These are phyloP conservation scores for Nicotiana tomentosiformis DNA, from an alignment of 257 asterid species.

Conservation along the genomic window DNA sequence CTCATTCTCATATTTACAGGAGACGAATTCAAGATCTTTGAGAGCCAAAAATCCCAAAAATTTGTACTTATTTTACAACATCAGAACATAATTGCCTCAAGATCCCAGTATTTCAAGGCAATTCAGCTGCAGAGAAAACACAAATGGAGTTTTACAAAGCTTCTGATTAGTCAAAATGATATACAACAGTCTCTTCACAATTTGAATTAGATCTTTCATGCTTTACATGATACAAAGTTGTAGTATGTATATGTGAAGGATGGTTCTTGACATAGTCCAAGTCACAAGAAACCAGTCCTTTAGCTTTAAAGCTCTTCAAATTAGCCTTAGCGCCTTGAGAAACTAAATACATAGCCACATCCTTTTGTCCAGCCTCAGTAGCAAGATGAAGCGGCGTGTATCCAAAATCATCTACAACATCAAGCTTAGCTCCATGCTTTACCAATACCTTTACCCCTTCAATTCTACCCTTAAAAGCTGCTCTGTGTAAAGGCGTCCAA, in stretches of 20 bases:
- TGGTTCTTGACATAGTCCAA: slow-evolving; percentile 34
- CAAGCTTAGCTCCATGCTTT: slow-evolving; percentile 52
- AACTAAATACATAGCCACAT: slow-evolving; percentile 53
- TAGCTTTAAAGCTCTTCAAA: slow-evolving; percentile 43
- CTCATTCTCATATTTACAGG: neutral
- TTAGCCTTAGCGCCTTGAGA: slow-evolving; percentile 64
- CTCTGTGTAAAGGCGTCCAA: slow-evolving; percentile 76
- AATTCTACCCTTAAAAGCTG: slow-evolving; percentile 56
- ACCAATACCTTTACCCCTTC: slow-evolving; percentile 53
- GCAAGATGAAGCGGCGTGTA: slow-evolving; percentile 65
- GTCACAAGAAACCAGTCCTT: slow-evolving; percentile 11
- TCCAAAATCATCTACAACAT: slow-evolving; percentile 47
- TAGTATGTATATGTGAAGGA: slow-evolving; percentile 21
- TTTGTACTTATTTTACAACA: neutral
- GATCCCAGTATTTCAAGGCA: neutral
- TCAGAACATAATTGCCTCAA: neutral
- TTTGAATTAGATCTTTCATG: no score
- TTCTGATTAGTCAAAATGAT: neutral
- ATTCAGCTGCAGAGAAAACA: neutral
- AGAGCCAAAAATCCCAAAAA: neutral
- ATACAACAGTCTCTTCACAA: neutral
- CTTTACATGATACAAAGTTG: neutral
- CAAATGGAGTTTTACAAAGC: neutral
- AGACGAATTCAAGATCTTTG: neutral
- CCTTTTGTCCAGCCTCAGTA: slow-evolving; percentile 47